A percentile compares a stretch with the other conserved stretches of the same genome.
phyloP scores from a whole-genome alignment of 306 rosid species.

The Abrus precatorius region DNA sequence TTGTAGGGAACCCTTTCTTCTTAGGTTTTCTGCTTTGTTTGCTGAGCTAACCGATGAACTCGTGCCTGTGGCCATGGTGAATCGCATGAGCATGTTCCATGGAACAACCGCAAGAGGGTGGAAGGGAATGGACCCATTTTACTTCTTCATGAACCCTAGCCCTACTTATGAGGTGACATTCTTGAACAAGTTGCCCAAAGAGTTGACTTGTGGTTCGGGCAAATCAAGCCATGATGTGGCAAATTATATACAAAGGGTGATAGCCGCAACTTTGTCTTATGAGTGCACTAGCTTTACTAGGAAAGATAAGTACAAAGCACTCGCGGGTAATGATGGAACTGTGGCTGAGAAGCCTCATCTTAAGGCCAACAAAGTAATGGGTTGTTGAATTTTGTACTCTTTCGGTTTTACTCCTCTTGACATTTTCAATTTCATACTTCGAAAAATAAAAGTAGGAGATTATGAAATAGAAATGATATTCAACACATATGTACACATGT shows the following conservation, averaged over 20 bases:
- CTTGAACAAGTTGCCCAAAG: slow-evolving; percentile 68
- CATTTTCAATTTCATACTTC: too few species aligned
- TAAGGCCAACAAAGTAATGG: slow-evolving; percentile 65
- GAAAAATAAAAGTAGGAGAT: too few species aligned
- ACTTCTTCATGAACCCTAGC: slow-evolving; percentile 92
- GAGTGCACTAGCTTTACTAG: slow-evolving; percentile 80
- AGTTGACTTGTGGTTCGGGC: slow-evolving; percentile 68
- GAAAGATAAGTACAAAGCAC: slow-evolving; percentile 82
- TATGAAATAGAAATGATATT: too few species aligned
- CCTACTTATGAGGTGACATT: slow-evolving; percentile 83
- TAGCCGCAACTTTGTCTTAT: slow-evolving; percentile 78
- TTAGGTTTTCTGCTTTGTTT: slow-evolving; percentile 77
- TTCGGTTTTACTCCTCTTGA: background rate
- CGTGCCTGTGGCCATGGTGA: slow-evolving; percentile 89
- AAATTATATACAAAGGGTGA: slow-evolving; percentile 78
- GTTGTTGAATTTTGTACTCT: slow-evolving; percentile 52
- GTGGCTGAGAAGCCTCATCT: slow-evolving; percentile 56
- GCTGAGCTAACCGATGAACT: slow-evolving; percentile 83
- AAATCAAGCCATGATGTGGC: slow-evolving; percentile 89
- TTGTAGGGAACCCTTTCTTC: slow-evolving; percentile 80
- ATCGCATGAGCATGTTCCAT: slow-evolving; percentile 88
- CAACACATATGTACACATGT: too few species aligned
- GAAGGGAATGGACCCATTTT: slow-evolving; percentile 95
- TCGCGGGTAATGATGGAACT: slow-evolving; percentile 84
- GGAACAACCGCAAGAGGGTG: slow-evolving; percentile 90